These are phyloP conservation scores for Ceratocystis papillata DNA, from an alignment of 2,329 filamentous ascomycete species.

Conservation along the genomic window DNA sequence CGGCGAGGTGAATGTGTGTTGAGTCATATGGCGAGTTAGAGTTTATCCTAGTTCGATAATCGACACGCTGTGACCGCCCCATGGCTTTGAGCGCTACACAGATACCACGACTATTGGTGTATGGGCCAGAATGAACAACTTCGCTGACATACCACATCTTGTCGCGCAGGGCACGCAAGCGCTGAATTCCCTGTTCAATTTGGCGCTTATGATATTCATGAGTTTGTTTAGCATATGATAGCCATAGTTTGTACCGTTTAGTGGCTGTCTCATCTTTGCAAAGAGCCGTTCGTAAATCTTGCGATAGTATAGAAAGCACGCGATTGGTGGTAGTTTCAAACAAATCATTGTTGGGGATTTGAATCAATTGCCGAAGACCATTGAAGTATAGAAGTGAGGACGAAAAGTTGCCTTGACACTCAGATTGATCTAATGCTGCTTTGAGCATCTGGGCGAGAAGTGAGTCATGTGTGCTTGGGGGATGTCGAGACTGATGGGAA, in stretches of 20 bases:
- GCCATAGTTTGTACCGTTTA: constrained; percentile 69
- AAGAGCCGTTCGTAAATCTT: constrained; percentile 59
- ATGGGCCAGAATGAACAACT: constrained; percentile 78
- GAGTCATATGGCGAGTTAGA: constrained; percentile 38
- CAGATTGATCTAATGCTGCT: constrained; percentile 64
- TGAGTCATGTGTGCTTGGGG: constrained; percentile 30
- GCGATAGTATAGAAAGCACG: constrained; percentile 61
- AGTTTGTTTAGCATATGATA: constrained; percentile 72
- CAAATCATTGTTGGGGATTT: constrained; percentile 49
- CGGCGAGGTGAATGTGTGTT: constrained; percentile 66
- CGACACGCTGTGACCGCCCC: constrained; percentile 53
- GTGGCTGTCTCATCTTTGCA: constrained; percentile 59
- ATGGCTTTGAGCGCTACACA: constrained; percentile 84
- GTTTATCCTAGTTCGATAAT: constrained; percentile 10
- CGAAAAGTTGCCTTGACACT: constrained; percentile 70
- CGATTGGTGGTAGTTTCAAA: constrained; percentile 59
- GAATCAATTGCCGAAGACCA: constrained; percentile 62
- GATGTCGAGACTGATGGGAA: neutral
- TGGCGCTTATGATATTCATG: constrained; percentile 65
- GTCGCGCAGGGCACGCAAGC: constrained; percentile 65
- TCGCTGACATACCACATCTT: constrained; percentile 99
- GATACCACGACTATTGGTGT: constrained; percentile 77
- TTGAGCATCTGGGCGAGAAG: constrained; percentile 63
- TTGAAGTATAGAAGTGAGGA: constrained; percentile 78
- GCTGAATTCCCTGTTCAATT: constrained; percentile 63